phyloP scores from a whole-genome alignment of 1,139 yeast species.

The Waltiozyma sp. region DNA sequence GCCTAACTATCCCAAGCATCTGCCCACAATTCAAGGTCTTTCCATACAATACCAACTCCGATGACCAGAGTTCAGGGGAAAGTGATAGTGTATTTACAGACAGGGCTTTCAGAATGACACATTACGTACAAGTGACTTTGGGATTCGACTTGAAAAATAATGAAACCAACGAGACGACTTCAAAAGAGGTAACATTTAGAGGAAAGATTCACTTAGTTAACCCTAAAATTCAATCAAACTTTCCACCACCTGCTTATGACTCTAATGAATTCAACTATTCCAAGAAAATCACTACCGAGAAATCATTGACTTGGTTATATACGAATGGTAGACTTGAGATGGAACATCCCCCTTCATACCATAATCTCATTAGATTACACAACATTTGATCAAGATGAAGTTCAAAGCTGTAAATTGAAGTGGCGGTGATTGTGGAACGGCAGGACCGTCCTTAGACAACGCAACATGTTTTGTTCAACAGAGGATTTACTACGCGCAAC shows the following conservation, averaged over 20 bases:
- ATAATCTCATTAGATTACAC: neutral
- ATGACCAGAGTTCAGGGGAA: neutral
- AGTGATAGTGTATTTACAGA: neutral
- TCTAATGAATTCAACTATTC: neutral
- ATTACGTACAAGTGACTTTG: conserved; percentile 5
- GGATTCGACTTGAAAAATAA: conserved; percentile 3
- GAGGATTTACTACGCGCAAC: too few relatives aligned
- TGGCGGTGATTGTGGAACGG: too few relatives aligned
- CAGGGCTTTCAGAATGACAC: conserved; percentile 5
- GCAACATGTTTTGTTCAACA: too few relatives aligned
- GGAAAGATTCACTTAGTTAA: neutral
- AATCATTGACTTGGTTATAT: conserved; percentile 11
- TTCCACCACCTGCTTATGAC: neutral
- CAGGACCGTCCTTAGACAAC: too few relatives aligned
- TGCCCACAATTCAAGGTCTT: conserved; percentile 2
- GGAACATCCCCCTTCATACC: conserved; percentile 7
- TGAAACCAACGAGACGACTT: neutral
- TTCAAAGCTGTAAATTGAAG: too few relatives aligned
- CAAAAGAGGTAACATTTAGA: neutral
- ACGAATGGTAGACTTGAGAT: conserved; percentile 10
- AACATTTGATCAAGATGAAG: too few relatives aligned
- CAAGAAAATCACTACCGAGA: conserved; percentile 1
- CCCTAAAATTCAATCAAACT: neutral
- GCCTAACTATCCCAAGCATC: neutral
- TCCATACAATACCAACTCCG: conserved; percentile 5